Evolutionary conservation across 129 eudicot species (phyloP), one percentile per base, ranked within the genome.

Genomic region (Centrapalus pauciflorus): DNA sequence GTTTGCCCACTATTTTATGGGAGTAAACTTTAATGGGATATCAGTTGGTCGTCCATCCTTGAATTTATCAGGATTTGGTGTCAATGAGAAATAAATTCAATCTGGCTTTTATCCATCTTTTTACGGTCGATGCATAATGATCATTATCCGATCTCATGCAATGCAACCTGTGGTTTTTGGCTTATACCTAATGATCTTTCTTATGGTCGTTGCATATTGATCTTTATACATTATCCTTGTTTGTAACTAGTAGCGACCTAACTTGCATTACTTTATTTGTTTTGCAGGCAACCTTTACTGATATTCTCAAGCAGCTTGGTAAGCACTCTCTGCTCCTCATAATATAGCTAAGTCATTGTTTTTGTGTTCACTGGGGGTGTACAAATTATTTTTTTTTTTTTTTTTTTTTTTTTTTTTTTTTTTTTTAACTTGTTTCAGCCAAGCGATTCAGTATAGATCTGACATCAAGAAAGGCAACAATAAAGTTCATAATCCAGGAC

Each of bases 271-370:
- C 33, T 57, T 49, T 37, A 37, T 76, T 30, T 71, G 38, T 70
- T 59, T 76, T 94, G 78, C 85, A 94, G 99, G 99, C 99, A 27
- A 94, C 99, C 33, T 94, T 94, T 62, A 94, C 97, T 1, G 99
- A 94, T 80, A 94, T 94, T 84, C 85, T 94, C 70, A 89, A 86
- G 82, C 83, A 38, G 58, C 99, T 94, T 63, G 94, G 99, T 94
- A 80, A 5, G 90, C 35, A 19, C 13, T 55, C 64, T 52, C 43
- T 29, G 20, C 37, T 74, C 46, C 45, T 52, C 16, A n/a, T 64
- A 16, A 26, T 38, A 49, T 34, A 4, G n/a, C n/a, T n/a, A n/a
- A n/a, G n/a, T n/a, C n/a, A n/a, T n/a, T n/a, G n/a, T n/a, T n/a
- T n/a, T n/a, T n/a, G n/a, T n/a, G n/a, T n/a, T n/a, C n/a, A n/a